Evolutionary conservation across 2,329 filamentous ascomycete genomes (phyloP), one percentile per base, ranked within the genome.

Genomic region (Dothideomycetes sp.): DNA sequence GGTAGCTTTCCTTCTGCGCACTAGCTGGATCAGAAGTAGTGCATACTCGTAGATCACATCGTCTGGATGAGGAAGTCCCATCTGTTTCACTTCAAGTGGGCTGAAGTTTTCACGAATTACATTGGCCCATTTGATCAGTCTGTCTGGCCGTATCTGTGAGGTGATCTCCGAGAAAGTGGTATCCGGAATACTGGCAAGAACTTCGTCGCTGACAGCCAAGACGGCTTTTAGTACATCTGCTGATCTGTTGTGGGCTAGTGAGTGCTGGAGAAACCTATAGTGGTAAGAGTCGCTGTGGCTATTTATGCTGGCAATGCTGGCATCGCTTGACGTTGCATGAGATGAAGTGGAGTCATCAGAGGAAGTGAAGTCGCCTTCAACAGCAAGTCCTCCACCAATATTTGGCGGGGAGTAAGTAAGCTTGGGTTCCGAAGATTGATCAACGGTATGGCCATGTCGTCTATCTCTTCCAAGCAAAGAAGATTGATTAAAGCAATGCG

Each of bases 101-200:
- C 80, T 77, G 15, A 75, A 53, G 10, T 69, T 57, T 15, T 59
- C 53, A 38, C 71, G 63, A 14, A 76, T 58, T 16, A 57, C 51
- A 4, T 72, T 60, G 48, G 66, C 63, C 1, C 62, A 60, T 17
- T 61, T 56, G 31, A 75, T 48, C 44, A 73, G 69, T 46, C 70
- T 57, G 17, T 57, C 50, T 0, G 81, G 79, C 42, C 83, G 76
- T 7, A 87, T 57, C 4, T 69, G 65, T 24, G 70, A 68, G 19
- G 88, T 55, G 8, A 82, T 69, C 46, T 81, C 76, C 2, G 76
- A 74, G 51, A 86, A 78, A 1, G 69, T 69, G 1, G 69, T 62
- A 2, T 65, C 56, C 0, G 79, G 67, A 16, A 86, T 54, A 37
- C 53, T 56, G 7, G 50, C 45, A 15, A 42, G 19, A 30, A 60